These are phyloP conservation scores for Nematocida parisii DNA, from an alignment of 371 early-diverging fungal species.

Conservation along the genomic window DNA sequence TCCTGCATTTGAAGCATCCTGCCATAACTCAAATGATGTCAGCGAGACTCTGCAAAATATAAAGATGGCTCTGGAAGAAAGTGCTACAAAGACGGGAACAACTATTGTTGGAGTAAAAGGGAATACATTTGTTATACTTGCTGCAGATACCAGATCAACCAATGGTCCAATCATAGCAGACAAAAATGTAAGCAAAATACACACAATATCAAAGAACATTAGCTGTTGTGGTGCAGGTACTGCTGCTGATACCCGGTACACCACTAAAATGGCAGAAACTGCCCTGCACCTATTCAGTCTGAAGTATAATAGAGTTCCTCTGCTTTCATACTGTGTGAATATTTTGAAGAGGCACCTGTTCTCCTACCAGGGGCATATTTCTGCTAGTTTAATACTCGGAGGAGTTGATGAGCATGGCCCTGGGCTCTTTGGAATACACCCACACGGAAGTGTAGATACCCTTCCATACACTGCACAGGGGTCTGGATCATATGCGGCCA, in stretches of 20 bases:
- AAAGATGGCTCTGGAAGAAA: background rate
- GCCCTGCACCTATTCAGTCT: slow-evolving; percentile 85
- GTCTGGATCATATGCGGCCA: slow-evolving; percentile 90
- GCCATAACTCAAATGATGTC: background rate
- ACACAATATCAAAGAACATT: slow-evolving; percentile 94
- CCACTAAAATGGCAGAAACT: slow-evolving; percentile 83
- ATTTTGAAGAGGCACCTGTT: slow-evolving; percentile 60
- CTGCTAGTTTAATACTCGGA: slow-evolving; percentile 91
- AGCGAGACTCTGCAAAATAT: background rate
- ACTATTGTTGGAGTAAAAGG: slow-evolving; percentile 75
- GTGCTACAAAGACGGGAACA: slow-evolving; percentile 83
- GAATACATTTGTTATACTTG: slow-evolving; percentile 82
- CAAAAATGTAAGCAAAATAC: slow-evolving; percentile 98
- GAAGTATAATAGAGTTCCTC: slow-evolving; percentile 79
- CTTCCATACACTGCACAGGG: slow-evolving; percentile 94
- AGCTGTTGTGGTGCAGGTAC: slow-evolving; percentile 99
- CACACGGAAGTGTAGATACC: slow-evolving; percentile 91
- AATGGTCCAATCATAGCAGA: slow-evolving; percentile 93
- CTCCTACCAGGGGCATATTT: slow-evolving; percentile 89
- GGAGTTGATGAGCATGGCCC: slow-evolving; percentile 87
- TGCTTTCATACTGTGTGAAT: slow-evolving; percentile 84
- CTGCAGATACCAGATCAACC: slow-evolving; percentile 98
- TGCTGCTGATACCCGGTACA: slow-evolving; percentile 94
- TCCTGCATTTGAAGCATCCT: background rate
- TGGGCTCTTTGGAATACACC: slow-evolving; percentile 84